Percentiles rank a stretch among this genome's conserved stretches.
phyloP scores from a whole-genome alignment of 805 yeast species.

The Starmera caribaea region DNA sequence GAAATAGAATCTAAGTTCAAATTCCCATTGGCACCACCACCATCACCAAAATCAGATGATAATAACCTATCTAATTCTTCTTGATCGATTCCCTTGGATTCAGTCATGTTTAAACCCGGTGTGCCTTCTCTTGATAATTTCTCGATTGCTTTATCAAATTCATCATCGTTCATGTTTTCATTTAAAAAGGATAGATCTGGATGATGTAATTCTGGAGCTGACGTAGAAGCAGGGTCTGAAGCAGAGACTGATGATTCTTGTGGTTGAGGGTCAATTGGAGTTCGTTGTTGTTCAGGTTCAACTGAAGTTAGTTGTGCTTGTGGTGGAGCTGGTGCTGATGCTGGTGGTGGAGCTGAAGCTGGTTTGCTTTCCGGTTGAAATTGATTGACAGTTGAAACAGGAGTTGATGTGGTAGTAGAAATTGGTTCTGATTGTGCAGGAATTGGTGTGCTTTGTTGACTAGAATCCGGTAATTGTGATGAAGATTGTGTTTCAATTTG shows the following conservation, averaged over 20 bases:
- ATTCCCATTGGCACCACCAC: neutral
- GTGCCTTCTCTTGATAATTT: conserved; percentile 18
- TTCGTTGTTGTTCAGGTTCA: neutral
- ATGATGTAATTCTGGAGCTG: neutral
- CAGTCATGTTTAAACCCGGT: conserved; percentile 12
- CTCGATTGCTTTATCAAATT: conserved; percentile 17
- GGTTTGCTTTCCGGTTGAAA: too few relatives aligned
- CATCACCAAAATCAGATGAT: conserved; percentile 10
- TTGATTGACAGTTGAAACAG: too few relatives aligned
- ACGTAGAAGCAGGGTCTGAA: too few relatives aligned
- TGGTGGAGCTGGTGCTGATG: neutral
- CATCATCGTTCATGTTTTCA: conserved; percentile 14
- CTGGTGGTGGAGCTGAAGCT: neutral
- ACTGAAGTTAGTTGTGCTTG: neutral
- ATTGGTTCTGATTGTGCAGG: too few relatives aligned
- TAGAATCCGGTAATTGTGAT: neutral
- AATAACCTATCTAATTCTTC: conserved; percentile 18
- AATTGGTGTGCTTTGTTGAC: too few relatives aligned
- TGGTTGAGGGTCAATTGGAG: too few relatives aligned
- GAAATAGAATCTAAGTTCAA: too few relatives aligned
- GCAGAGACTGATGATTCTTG: too few relatives aligned
- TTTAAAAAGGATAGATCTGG: conserved; percentile 4
- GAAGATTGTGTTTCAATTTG: neutral
- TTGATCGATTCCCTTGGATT: conserved; percentile 10
- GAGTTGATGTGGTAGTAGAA: too few relatives aligned